A percentile compares a stretch with the other conserved stretches of the same genome.
Evolutionary conservation across 2,329 filamentous ascomycete species (phyloP).

Genomic region (Epichloe glyceriae): DNA sequence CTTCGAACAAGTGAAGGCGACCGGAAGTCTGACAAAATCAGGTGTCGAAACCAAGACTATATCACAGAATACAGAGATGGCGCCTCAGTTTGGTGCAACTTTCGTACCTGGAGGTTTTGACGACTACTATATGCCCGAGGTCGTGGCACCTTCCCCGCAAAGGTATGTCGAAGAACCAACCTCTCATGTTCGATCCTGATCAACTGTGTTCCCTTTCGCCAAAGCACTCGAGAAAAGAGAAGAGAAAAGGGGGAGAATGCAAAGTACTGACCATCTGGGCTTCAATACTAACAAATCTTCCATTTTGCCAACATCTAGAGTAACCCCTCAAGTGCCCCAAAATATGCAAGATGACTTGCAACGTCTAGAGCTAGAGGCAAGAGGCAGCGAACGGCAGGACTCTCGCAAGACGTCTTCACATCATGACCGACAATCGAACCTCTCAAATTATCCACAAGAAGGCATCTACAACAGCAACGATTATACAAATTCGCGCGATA

Average conservation of each 20-base stretch:
- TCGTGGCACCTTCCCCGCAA: conserved; percentile 44
- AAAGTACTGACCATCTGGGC: conserved; percentile 14
- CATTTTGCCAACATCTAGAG: conserved; percentile 37
- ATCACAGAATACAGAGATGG: conserved; percentile 13
- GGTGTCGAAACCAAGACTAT: conserved; percentile 6
- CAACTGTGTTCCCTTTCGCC: neutral
- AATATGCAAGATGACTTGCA: conserved; percentile 94
- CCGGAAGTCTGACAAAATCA: neutral
- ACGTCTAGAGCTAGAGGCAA: conserved; percentile 74
- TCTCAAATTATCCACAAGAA: conserved; percentile 26
- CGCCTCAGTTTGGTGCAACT: conserved; percentile 34
- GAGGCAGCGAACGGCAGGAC: conserved; percentile 27
- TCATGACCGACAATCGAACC: conserved; percentile 31
- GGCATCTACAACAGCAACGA: conserved; percentile 4
- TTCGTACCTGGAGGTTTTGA: conserved; percentile 46
- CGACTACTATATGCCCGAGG: conserved; percentile 49
- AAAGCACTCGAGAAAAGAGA: neutral
- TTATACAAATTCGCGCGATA: conserved; percentile 4
- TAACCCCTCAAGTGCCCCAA: conserved; percentile 90
- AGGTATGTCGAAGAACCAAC: conserved; percentile 27
- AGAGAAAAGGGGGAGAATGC: no score
- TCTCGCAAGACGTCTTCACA: conserved; percentile 18
- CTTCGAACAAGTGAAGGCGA: neutral
- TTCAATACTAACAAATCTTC: conserved; percentile 23
- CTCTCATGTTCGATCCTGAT: neutral